A percentile compares a stretch with the other conserved stretches of the same genome.
Conservation (phyloP, 2,329 filamentous ascomycete species). For the Calonectria pseudoreteaudii region DNA sequence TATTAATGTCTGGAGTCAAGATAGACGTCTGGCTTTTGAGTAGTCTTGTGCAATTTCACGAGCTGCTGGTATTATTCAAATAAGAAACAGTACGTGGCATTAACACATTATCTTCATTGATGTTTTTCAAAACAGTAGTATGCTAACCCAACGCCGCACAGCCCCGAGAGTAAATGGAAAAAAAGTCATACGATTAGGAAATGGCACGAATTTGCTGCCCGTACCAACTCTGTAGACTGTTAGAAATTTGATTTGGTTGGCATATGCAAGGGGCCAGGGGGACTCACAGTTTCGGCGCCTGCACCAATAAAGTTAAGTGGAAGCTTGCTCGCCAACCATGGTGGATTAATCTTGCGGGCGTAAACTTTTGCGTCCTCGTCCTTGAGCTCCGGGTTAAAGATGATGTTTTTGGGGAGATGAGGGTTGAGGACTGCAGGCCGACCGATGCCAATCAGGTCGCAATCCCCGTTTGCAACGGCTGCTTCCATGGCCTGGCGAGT, state of each 20-base stretch:
- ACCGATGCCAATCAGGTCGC: neutral
- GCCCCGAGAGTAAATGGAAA: neutral
- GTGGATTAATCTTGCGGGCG: neutral
- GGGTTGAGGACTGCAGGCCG: conserved; percentile 2
- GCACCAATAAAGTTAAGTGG: neutral
- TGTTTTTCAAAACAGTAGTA: neutral
- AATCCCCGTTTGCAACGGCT: neutral
- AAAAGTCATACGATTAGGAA: neutral
- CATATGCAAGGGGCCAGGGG: neutral
- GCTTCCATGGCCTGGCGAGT: neutral
- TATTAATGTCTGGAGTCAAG: neutral
- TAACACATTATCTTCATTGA: neutral
- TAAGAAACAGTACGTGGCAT: neutral
- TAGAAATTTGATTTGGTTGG: neutral
- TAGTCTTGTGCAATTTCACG: neutral
- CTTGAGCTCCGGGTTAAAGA: neutral
- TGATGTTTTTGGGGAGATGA: neutral
- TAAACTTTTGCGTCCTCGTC: neutral
- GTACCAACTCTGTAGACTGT: neutral
- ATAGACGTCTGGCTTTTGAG: neutral
- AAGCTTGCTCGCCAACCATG: neutral
- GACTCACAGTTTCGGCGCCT: neutral
- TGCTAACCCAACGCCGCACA: neutral
- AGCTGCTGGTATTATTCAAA: neutral
- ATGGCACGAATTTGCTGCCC: neutral